A percentile compares a stretch with the other conserved stretches of the same genome.
phyloP scores from a whole-genome alignment of 805 yeast species.

The Kodamaea restingae region DNA sequence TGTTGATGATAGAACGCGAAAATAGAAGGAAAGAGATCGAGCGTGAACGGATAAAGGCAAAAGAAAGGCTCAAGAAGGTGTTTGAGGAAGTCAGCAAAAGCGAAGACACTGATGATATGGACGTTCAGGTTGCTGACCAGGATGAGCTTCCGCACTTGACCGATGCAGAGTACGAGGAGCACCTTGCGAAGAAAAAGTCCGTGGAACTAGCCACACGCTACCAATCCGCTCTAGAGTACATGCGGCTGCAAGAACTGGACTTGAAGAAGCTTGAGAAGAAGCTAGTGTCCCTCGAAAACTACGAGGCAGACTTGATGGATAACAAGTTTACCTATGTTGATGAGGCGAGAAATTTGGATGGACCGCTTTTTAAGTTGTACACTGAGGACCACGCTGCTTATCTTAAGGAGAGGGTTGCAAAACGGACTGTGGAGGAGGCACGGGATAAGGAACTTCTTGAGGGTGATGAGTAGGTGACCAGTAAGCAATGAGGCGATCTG shows the following conservation, averaged over 20 bases:
- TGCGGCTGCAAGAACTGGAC: constrained; percentile 16
- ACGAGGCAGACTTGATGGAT: constrained; percentile 38
- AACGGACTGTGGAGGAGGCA: constrained; percentile 39
- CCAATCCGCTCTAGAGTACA: constrained; percentile 12
- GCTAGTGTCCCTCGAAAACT: constrained; percentile 21
- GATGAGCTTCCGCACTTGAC: constrained; percentile 16
- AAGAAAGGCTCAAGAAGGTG: constrained; percentile 43
- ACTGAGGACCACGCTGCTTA: constrained; percentile 43
- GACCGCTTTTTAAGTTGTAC: constrained; percentile 17
- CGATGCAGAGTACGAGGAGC: constrained; percentile 19
- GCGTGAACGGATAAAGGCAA: constrained; percentile 47
- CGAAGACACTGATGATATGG: constrained; percentile 4
- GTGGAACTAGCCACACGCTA: constrained; percentile 21
- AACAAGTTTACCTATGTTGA: constrained; percentile 32
- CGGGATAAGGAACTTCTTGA: constrained; percentile 31
- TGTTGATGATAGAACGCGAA: constrained; percentile 47
- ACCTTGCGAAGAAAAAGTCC: constrained; percentile 19
- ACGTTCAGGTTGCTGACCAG: constrained; percentile 1
- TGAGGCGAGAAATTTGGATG: constrained; percentile 19
- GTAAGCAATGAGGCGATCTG: too few relatives aligned
- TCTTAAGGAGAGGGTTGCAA: constrained; percentile 33
- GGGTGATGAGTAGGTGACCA: neutral
- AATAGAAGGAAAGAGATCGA: constrained; percentile 47
- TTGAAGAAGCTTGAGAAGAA: constrained; percentile 19
- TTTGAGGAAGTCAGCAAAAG: constrained; percentile 32